Evolutionary conservation across 169 alveolate species (phyloP).

Genomic region (Neospora caninum): DNA sequence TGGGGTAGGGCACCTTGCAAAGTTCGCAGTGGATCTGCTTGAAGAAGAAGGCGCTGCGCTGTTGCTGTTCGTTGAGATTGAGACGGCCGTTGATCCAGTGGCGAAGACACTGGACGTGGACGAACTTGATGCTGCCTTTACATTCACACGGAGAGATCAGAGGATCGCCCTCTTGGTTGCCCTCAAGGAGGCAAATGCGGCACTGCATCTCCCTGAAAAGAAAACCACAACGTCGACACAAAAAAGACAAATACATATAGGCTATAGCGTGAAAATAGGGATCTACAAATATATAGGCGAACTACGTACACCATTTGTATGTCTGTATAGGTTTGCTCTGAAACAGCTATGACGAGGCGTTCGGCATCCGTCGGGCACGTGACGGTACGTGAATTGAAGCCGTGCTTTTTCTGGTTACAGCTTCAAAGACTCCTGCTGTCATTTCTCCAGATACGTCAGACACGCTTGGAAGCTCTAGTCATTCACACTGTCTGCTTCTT

Average conservation of each 20-base stretch:
- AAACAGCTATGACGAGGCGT: not conserved
- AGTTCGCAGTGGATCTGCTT: constrained; percentile 92
- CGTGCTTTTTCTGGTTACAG: too few species aligned
- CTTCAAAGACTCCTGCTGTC: too few species aligned
- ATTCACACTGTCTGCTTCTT: too few species aligned
- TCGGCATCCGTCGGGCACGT: too few species aligned
- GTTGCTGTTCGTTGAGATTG: constrained; percentile 71
- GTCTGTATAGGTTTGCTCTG: not conserved
- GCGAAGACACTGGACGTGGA: constrained; percentile 94
- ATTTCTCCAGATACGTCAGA: too few species aligned
- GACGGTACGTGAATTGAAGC: too few species aligned
- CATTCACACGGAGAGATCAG: constrained; percentile 96
- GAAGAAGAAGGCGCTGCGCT: constrained; percentile 82
- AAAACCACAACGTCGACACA: not conserved
- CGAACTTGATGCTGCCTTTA: constrained; percentile 91
- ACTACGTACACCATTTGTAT: not conserved
- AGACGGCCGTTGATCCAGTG: constrained; percentile 94
- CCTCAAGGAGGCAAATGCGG: constrained; percentile 93
- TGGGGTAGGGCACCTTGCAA: constrained; percentile 91
- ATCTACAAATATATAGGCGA: not conserved
- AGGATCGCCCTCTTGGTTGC: constrained; percentile 89
- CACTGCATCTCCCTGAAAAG: constrained; percentile 80
- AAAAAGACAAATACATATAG: not conserved
- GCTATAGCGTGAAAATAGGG: not conserved
- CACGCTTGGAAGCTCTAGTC: too few species aligned